Evolutionary conservation across 306 rosid genomes (phyloP), one percentile per base, ranked within the genome.

Genomic region (Cajanus cajan): DNA sequence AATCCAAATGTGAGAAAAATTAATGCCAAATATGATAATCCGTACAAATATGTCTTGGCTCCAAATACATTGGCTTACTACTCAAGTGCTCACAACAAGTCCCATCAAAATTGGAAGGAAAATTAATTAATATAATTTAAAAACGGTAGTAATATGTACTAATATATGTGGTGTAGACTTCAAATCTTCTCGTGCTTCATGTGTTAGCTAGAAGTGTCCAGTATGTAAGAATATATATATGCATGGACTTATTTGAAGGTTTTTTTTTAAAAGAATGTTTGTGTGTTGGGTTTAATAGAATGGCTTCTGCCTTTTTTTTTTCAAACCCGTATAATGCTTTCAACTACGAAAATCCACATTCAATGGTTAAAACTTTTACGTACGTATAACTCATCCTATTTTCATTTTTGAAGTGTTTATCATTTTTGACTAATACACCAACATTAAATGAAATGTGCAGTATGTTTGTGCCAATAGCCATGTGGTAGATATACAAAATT

Each of bases 381-480:
- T 71, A 28, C 34, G 37, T 16, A 8, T 66, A 65, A 65, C 51
- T 13, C 40, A 21, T 72, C 25, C 2, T 47, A 15, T 28, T 47
- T 24, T 44, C 28, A 7, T 51, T 51, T 68, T 12, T 44, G 62
- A 45, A 14, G 41, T 65, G 40, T 5, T 66, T 66, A 36, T 66
- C 41, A 44, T 74, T 22, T 40, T 37, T 64, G 69, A 78, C 24
- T 57, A 67, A 55, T 73, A 63, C 51, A 66, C 15, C 65, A 57
- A 39, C 59, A 12, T 54, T 33, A 66, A 59, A 68, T 59, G 59
- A 73, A 67, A 64, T 39, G 9, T 8, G 39, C 18, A 51, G 48
- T 21, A 15, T n/a, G n/a, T n/a, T n/a, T n/a, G n/a, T n/a, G n/a
- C n/a, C n/a, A n/a, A n/a, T n/a, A n/a, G n/a, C n/a, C n/a, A n/a